A percentile compares a stretch with the other conserved stretches of the same genome.
phyloP scores from a whole-genome alignment of 176 grass and related monocot genomes.

The Musa schizocarpa region DNA sequence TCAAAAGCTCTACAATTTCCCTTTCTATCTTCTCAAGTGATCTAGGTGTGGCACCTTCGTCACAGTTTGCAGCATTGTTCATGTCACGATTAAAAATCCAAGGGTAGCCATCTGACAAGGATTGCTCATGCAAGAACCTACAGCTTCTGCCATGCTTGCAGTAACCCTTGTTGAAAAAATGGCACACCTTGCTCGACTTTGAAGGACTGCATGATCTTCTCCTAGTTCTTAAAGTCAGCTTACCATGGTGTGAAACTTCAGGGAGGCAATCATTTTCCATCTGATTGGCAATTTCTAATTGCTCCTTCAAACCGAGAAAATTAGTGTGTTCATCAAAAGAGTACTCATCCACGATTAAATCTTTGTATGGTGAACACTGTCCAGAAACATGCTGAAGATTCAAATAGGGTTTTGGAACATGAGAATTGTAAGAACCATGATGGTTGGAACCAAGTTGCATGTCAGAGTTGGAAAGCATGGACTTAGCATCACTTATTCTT shows the following conservation, averaged over 20 bases:
- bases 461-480: slow-evolving; percentile 14
- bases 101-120: slow-evolving; percentile 18
- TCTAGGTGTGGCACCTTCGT: slow-evolving; percentile 5
- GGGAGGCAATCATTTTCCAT: slow-evolving; percentile 15
- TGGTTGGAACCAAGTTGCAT: slow-evolving; percentile 21
- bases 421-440: slow-evolving; percentile 16
- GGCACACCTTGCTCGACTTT: slow-evolving; percentile 31
- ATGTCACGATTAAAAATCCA: no score
- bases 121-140: slow-evolving; percentile 49
- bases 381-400: slow-evolving; percentile 5
- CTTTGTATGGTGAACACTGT: background rate
- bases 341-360: slow-evolving; percentile 17
- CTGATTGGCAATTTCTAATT: slow-evolving; percentile 1
- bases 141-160: slow-evolving; percentile 69
- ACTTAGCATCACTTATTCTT: slow-evolving; percentile 44
- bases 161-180: slow-evolving; percentile 59
- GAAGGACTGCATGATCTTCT: slow-evolving; percentile 8
- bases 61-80: slow-evolving; percentile 5
- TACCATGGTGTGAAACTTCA: slow-evolving; percentile 22
- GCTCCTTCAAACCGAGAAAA: slow-evolving; percentile 18
- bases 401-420: slow-evolving; percentile 23
- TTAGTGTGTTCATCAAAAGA: slow-evolving; percentile 12
- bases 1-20: slow-evolving; percentile 51
- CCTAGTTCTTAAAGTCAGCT: background rate
- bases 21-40: slow-evolving; percentile 31